Evolutionary conservation across 1,139 yeast species (phyloP).

Genomic region (Spathaspora sp.): DNA sequence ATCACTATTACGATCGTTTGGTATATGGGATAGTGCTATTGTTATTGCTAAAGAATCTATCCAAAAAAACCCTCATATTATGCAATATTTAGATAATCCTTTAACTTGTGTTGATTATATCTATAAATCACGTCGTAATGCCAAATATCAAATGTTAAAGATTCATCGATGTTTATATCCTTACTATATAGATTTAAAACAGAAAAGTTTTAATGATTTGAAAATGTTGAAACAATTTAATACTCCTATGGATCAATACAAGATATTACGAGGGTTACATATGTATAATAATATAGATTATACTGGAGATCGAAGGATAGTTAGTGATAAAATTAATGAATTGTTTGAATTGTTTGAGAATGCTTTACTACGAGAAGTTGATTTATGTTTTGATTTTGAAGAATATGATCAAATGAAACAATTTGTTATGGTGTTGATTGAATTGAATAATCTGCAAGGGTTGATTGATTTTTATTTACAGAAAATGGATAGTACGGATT

Average conservation of each 20-base stretch:
- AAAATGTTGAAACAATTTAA: slow-evolving; percentile 47
- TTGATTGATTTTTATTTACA: slow-evolving; percentile 48
- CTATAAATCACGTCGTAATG: slow-evolving; percentile 39
- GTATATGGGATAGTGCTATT: slow-evolving; percentile 41
- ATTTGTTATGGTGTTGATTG: slow-evolving; percentile 37
- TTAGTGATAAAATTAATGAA: slow-evolving; percentile 50
- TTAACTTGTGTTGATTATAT: slow-evolving; percentile 40
- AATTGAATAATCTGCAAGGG: slow-evolving; percentile 43
- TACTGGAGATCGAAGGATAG: slow-evolving; percentile 32
- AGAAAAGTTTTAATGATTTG: slow-evolving; percentile 47
- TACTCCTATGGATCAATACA: slow-evolving; percentile 51
- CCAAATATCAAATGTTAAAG: slow-evolving; percentile 42
- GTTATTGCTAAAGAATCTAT: slow-evolving; percentile 11
- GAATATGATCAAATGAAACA: slow-evolving; percentile 41
- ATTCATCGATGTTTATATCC: slow-evolving; percentile 44
- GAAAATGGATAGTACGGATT: slow-evolving; percentile 16
- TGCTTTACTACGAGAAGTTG: slow-evolving; percentile 72
- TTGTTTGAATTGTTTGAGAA: slow-evolving; percentile 73
- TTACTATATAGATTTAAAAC: slow-evolving; percentile 49
- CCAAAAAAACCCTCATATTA: slow-evolving; percentile 5
- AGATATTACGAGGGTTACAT: slow-evolving; percentile 39
- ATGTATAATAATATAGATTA: slow-evolving; percentile 40
- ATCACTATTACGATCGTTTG: slow-evolving; percentile 45
- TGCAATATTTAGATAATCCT: slow-evolving; percentile 23
- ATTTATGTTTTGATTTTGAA: slow-evolving; percentile 52